A percentile compares a stretch with the other conserved stretches of the same genome.
Evolutionary conservation across 2,329 filamentous ascomycete genomes (phyloP).

Genomic region (Fusarium compactum): DNA sequence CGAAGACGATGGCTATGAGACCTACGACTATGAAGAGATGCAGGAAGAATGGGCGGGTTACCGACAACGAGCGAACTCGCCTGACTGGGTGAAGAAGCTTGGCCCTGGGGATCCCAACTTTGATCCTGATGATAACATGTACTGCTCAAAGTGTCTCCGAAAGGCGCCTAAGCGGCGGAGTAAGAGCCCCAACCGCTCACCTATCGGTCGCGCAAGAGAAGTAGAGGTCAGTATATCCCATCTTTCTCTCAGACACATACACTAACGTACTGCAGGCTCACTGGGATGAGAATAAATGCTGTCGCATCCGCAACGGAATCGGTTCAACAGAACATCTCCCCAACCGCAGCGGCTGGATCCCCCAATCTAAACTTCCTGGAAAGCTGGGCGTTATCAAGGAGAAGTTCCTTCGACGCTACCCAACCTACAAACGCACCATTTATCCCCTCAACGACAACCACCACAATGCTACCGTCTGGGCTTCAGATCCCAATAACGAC

Average conservation of each 20-base stretch:
- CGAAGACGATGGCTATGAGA: slow-evolving; percentile 12
- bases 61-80: slow-evolving; percentile 38
- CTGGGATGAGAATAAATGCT: slow-evolving; percentile 38
- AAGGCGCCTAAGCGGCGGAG: slow-evolving; percentile 44
- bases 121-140: slow-evolving; percentile 46
- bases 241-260: rapidly evolving
- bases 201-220: slow-evolving; percentile 30
- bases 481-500: slow-evolving; percentile 51
- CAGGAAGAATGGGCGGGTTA: background rate
- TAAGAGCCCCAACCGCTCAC: slow-evolving; percentile 35
- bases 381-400: slow-evolving; percentile 38
- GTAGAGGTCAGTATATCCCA: slow-evolving; percentile 35
- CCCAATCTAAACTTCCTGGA: slow-evolving; percentile 26
- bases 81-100: slow-evolving; percentile 45
- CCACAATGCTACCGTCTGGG: slow-evolving; percentile 41
- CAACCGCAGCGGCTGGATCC: slow-evolving; percentile 53
- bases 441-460: slow-evolving; percentile 44
- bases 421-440: slow-evolving; percentile 47
- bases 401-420: slow-evolving; percentile 42
- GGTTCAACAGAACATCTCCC: slow-evolving; percentile 42
- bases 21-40: slow-evolving; percentile 14
- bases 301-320: slow-evolving; percentile 44
- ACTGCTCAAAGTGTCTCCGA: slow-evolving; percentile 52
- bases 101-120: slow-evolving; percentile 43
- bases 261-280: slow-evolving; percentile 38